Evolutionary conservation across 345 rosid genomes (phyloP), one percentile per base, ranked within the genome.

Genomic region (Capsella bursapastoris): DNA sequence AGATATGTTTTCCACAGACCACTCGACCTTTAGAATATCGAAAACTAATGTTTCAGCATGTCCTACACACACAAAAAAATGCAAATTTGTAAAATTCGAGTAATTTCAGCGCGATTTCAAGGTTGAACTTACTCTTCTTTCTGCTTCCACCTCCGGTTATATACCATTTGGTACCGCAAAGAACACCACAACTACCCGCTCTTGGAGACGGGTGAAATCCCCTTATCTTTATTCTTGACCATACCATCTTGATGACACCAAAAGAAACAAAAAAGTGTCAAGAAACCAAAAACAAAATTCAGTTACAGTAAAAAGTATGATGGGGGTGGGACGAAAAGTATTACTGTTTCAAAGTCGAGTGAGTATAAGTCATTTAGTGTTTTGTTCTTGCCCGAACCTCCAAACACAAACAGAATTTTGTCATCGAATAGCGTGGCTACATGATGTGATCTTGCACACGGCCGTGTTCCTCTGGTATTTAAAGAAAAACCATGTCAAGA

Each of bases 101-200:
- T 49, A 43, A 8, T 29, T 48, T 59, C 37, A 47, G 56, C 8
- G 32, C 0, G 25, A 49, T 66, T 75, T 73, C 28, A 76, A 71
- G 75, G 59, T 66, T 13, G 56, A 57, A 74, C 90, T 60, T 92
- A 95, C 97, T 71, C 80, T 92, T 92, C 80, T 95, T 95, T 81
- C 92, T 84, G 89, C 87, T 92, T 82, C 99, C 99, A 55, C 99
- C 99, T 64, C 99, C 99, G 9, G 87, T 86, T 76, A 95, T 95
- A 78, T 89, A 90, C 99, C 99, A 95, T 77, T 86, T 92, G 50
- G 93, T 86, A 78, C 99, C 97, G 65, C 87, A 90, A 28, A 95
- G 76, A 78, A 95, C 86, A 58, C 97, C 99, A 75, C 97, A 90
- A 76, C 91, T 84, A 78, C 98, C 97, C 38, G 97, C 86, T 81